phyloP scores from a whole-genome alignment of 2,329 filamentous ascomycete genomes.

The Plectosphaerella cucumerina region DNA sequence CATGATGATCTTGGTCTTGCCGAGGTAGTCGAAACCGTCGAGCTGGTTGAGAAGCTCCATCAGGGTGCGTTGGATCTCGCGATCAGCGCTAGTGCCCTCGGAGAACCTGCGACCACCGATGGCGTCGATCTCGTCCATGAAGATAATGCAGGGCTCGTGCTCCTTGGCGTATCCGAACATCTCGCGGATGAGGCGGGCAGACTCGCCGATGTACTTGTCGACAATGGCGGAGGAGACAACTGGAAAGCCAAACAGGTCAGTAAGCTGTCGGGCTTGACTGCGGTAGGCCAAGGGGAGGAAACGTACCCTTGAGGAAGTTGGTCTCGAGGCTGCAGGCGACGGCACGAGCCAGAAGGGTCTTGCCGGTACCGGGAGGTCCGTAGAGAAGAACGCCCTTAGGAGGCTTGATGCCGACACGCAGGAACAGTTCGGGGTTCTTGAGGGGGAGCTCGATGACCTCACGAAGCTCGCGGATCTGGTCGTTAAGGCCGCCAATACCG shows the following conservation, averaged over 20 bases:
- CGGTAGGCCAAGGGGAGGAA: not conserved
- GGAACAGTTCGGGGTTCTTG: constrained; percentile 97
- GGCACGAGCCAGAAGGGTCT: constrained; percentile 89
- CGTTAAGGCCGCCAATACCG: constrained; percentile 94
- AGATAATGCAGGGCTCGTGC: constrained; percentile 99
- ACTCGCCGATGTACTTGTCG: constrained; percentile 99
- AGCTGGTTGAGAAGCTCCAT: constrained; percentile 99
- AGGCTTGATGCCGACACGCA: constrained; percentile 96
- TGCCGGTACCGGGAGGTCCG: constrained; percentile 93
- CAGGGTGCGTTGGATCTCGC: constrained; percentile 95
- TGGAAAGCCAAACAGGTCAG: constrained; percentile 28
- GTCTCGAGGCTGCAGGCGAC: constrained; percentile 96
- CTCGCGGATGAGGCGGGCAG: constrained; percentile 91
- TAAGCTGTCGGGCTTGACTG: not conserved
- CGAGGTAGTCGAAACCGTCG: constrained; percentile 97
- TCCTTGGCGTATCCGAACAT: constrained; percentile 99
- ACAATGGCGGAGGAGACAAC: constrained; percentile 98
- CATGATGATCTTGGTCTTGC: constrained; percentile 99
- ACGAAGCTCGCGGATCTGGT: constrained; percentile 94
- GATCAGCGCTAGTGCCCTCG: constrained; percentile 94
- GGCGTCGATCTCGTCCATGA: constrained; percentile 99
- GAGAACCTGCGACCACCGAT: constrained; percentile 96
- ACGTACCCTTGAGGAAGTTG: constrained; percentile 91
- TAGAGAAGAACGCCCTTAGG: constrained; percentile 97
- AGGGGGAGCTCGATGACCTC: constrained; percentile 97